Conservation (phyloP, 768 basidiomycete genomes). For the Pisolithus marmoratus region DNA sequence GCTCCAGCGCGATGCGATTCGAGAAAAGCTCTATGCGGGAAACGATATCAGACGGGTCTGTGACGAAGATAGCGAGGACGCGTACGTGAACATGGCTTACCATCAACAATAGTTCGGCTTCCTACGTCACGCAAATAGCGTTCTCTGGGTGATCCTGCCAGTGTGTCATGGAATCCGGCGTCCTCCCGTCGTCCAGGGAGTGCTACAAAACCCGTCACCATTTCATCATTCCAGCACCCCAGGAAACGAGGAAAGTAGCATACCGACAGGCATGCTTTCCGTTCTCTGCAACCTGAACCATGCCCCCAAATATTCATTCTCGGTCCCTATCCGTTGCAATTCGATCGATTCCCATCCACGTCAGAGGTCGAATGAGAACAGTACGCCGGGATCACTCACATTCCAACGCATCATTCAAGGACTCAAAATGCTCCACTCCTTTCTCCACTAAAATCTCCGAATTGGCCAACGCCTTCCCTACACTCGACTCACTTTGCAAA, state of each 20-base stretch:
- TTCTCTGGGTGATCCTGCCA: conserved; percentile 59
- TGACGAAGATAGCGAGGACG: neutral
- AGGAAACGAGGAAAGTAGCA: conserved; percentile 20
- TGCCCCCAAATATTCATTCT: conserved; percentile 84
- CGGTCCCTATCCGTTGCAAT: conserved; percentile 58
- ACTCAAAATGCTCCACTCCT: conserved; percentile 76
- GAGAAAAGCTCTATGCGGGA: conserved; percentile 17
- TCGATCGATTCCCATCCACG: neutral
- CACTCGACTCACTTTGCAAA: conserved; percentile 50
- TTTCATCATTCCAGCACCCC: neutral
- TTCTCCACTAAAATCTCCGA: conserved; percentile 77
- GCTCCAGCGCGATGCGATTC: conserved; percentile 44
- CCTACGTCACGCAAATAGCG: conserved; percentile 68
- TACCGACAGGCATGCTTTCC: conserved; percentile 41
- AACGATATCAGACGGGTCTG: neutral
- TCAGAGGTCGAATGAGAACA: neutral
- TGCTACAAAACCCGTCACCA: conserved; percentile 24
- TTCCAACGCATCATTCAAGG: conserved; percentile 88
- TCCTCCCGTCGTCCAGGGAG: conserved; percentile 54
- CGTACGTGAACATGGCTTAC: conserved; percentile 27
- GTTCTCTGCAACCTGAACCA: conserved; percentile 68
- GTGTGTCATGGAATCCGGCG: conserved; percentile 37
- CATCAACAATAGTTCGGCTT: conserved; percentile 59
- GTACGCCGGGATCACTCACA: conserved; percentile 44
- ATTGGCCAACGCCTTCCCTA: conserved; percentile 68